Evolutionary conservation across 257 asterid species (phyloP).

Genomic region (Henckelia pumila): DNA sequence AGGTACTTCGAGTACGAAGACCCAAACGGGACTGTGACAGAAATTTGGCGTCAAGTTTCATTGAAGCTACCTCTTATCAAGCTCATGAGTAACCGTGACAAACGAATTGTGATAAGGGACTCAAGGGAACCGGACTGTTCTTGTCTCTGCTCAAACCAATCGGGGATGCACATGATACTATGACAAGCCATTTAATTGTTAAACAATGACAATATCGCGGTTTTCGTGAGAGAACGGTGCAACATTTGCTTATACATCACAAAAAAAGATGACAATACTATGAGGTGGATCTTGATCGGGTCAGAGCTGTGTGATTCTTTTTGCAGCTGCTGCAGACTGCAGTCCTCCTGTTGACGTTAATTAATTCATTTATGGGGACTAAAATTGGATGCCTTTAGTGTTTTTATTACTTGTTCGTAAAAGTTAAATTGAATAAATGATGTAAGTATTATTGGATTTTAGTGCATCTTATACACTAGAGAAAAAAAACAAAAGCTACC

Average conservation of each 20-base stretch:
- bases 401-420: neutral
- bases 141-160: conserved; percentile 79
- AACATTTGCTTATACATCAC: no score
- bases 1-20: conserved; percentile 85
- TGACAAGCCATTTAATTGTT: conserved; percentile 24
- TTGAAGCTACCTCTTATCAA: conserved; percentile 70
- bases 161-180: conserved; percentile 51
- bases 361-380: neutral
- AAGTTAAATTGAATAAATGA: neutral
- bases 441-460: no score
- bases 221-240: neutral
- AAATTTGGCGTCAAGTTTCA: conserved; percentile 89
- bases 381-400: neutral
- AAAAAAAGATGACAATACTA: neutral
- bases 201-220: neutral
- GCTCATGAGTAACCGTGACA: conserved; percentile 86
- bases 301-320: neutral
- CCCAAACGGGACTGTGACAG: conserved; percentile 82
- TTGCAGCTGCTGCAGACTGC: neutral
- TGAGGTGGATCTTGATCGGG: neutral
- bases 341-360: no score
- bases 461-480: no score
- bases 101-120: conserved; percentile 63
- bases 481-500: no score
- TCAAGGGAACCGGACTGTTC: conserved; percentile 72